Evolutionary conservation across 1,284 basidiomycete genomes (phyloP), one percentile per base, ranked within the genome.

Genomic region (Cystobasidium slooffiae): DNA sequence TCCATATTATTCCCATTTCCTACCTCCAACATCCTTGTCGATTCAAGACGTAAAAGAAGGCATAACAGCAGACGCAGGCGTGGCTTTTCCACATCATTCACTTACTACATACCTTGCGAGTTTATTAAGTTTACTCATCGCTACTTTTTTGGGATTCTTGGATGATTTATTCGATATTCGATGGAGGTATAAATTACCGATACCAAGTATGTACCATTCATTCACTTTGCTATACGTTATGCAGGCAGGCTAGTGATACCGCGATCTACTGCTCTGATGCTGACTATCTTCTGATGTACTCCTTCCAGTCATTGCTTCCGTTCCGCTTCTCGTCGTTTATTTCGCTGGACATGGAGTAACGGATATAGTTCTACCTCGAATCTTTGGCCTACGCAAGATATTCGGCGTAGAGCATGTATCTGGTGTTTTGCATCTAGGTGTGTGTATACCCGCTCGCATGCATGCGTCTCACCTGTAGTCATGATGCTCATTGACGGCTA

Each of bases 161-260:
- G 97, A 99, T 81, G 97, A 99, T 82, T 88, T 99, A 1, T 99
- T 99, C 79, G 97, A 99, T 82, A 98, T 99, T 78, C 89, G 97
- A 12, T 99, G 97, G 97, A 84, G 97, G 75, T 94, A 98, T 84
- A 99, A 99, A 83, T 84, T 99, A 8, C 97, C 97, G 0, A 97
- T 99, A 69, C 97, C 94, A 0, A 67, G 80, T 80, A 39, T 31
- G 62, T 5, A 5, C 22, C 64, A 47, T 18, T n/a, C 12, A 56
- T 56, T 16, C 37, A 12, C 37, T 14, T 22, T 12, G 51, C 31
- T 67, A 22, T 14, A 37, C 46, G 16, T 20, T 41, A 31, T 31
- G 31, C 31, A 31, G 31, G 31, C 31, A 5, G 31, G 31, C 31
- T 5, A 56, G 14, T 56, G 18, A 20, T 37, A 53, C 31, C 31